Evolutionary conservation across 2,329 filamentous ascomycete genomes (phyloP).

Genomic region (Chaetothyriales sp.): DNA sequence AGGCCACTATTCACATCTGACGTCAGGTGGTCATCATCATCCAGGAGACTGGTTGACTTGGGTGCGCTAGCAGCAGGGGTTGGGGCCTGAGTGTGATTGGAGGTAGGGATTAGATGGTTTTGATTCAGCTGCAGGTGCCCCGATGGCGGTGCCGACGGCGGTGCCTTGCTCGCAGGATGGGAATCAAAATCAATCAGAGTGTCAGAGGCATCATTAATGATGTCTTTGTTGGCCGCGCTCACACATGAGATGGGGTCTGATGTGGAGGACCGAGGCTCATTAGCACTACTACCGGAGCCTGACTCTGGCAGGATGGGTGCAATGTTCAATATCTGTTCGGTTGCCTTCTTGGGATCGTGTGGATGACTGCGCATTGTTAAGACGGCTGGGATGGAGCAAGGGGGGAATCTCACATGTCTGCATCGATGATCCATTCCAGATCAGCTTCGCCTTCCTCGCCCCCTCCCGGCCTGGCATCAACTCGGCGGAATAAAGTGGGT

Average conservation of each 20-base stretch:
- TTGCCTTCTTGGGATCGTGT: conserved; percentile 8
- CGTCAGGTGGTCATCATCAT: conserved; percentile 11
- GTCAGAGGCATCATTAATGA: conserved; percentile 2
- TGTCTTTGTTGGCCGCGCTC: not conserved
- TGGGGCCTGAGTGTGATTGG: conserved; percentile 1
- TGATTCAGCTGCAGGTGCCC: conserved; percentile 7
- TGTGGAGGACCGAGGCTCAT: conserved; percentile 13
- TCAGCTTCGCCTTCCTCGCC: conserved; percentile 72
- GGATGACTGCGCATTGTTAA: conserved; percentile 9
- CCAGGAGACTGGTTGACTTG: conserved; percentile 10
- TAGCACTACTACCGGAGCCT: conserved; percentile 36
- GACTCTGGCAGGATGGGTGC: conserved; percentile 75
- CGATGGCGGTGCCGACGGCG: conserved; percentile 8
- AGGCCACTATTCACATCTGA: conserved; percentile 9
- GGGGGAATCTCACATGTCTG: conserved; percentile 52
- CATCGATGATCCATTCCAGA: conserved; percentile 88
- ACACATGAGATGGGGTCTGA: not conserved
- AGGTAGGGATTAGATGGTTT: conserved; percentile 3
- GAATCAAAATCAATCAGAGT: conserved; percentile 22
- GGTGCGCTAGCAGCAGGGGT: not conserved
- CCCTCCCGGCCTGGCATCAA: conserved; percentile 56
- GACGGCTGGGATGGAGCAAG: not conserved
- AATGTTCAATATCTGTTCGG: conserved; percentile 70
- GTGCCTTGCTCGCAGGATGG: conserved; percentile 10
- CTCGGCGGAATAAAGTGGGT: conserved; percentile 67